A percentile compares a stretch with the other conserved stretches of the same genome.
phyloP scores from a whole-genome alignment of 306 rosid genomes.

The Trichosanthes cucumerina region DNA sequence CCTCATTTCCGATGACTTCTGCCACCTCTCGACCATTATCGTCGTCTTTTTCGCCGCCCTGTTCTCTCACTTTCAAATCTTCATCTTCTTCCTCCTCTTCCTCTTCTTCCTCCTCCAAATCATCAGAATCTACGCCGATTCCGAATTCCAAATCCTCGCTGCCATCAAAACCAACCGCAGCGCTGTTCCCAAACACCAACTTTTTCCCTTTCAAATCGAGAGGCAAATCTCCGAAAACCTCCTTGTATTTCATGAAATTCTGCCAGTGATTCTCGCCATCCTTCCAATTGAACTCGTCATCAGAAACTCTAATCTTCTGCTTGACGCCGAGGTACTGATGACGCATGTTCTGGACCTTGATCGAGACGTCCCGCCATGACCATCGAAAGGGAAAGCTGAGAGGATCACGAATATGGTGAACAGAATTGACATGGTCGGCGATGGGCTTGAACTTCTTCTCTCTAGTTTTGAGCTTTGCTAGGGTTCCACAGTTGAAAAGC shows the following conservation, averaged over 20 bases:
- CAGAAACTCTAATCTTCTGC: conserved; percentile 72
- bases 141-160: conserved; percentile 43
- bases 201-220: conserved; percentile 38
- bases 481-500: conserved; percentile 50
- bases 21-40: not conserved
- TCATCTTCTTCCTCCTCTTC: conserved; percentile 27
- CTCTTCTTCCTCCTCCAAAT: conserved; percentile 23
- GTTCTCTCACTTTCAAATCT: conserved; percentile 17
- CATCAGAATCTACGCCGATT: conserved; percentile 37
- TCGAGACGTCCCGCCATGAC: conserved; percentile 98
- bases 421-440: conserved; percentile 74
- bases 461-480: conserved; percentile 72
- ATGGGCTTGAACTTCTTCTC: conserved; percentile 95
- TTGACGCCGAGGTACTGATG: conserved; percentile 90
- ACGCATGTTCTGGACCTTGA: conserved; percentile 97
- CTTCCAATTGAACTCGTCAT: conserved; percentile 66
- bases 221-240: conserved; percentile 76
- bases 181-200: conserved; percentile 9
- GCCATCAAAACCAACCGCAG: conserved; percentile 19
- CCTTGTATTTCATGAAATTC: conserved; percentile 70
- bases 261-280: conserved; percentile 89
- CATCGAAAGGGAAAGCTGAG: conserved; percentile 68
- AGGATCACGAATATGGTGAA: conserved; percentile 59
- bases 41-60: not conserved
- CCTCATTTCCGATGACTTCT: conserved; percentile 22